Conservation (phyloP, 345 rosid species). For the Noccaea caerulescens region DNA sequence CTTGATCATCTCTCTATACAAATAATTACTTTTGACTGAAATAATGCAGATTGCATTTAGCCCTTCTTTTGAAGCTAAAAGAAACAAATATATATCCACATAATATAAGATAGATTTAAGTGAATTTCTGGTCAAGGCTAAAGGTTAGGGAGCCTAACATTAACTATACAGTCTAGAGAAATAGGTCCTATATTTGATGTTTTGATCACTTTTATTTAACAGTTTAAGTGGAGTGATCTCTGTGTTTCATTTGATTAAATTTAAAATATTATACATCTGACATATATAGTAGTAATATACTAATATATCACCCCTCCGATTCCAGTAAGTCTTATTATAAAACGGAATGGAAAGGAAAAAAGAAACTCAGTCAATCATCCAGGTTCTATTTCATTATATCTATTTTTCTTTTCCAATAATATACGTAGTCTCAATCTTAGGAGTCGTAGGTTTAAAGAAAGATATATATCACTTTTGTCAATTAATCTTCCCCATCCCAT, state of each 20-base stretch:
- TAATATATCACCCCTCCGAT: slow-evolving; percentile 8
- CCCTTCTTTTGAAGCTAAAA: slow-evolving; percentile 23
- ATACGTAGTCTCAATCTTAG: slow-evolving; percentile 25
- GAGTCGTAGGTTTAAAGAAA: slow-evolving; percentile 35
- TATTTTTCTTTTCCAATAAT: neutral
- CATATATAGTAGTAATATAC: neutral
- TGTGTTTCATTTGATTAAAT: slow-evolving; percentile 11
- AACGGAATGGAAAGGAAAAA: neutral
- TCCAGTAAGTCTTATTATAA: slow-evolving; percentile 16
- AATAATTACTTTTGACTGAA: slow-evolving; percentile 39
- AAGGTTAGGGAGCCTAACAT: slow-evolving; percentile 40
- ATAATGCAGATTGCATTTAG: slow-evolving; percentile 23
- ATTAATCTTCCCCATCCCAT: slow-evolving; percentile 25
- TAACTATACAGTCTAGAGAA: slow-evolving; percentile 29
- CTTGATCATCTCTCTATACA: slow-evolving; percentile 30
- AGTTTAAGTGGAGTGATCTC: slow-evolving; percentile 11
- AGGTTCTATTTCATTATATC: slow-evolving; percentile 18
- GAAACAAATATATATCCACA: slow-evolving; percentile 19
- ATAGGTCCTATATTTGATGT: slow-evolving; percentile 31
- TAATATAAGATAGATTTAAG: slow-evolving; percentile 16
- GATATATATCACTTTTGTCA: slow-evolving; percentile 18
- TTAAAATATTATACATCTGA: slow-evolving; percentile 5
- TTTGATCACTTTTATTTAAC: slow-evolving; percentile 26
- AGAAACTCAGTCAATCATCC: slow-evolving; percentile 14
- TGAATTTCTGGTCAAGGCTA: slow-evolving; percentile 21